Evolutionary conservation across 2,329 filamentous ascomycete genomes (phyloP), one percentile per base, ranked within the genome.

Genomic region (Simplicillium sp.): DNA sequence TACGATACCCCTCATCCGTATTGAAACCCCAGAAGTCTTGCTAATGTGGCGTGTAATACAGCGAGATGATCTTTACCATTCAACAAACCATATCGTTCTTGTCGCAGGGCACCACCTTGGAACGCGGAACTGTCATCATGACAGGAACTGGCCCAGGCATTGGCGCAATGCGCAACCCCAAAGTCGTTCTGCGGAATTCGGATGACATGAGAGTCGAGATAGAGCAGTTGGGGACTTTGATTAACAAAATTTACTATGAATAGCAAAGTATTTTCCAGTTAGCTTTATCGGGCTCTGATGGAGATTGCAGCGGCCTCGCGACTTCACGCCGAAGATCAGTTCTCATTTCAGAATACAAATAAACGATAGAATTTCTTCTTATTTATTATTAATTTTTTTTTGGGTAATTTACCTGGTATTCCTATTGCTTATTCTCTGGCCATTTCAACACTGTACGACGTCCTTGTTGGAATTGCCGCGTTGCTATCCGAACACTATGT

Each of bases 51-150:
- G 11, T n/a, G 11, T 11, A 5, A 34, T 14, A 9, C 2, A 54
- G 48, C 4, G 60, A 66, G 31, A 75, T 78, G 73, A 73, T 80
- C 44, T 81, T 82, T 50, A 64, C 64, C 37, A 65, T 80, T 28
- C 67, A 65, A 37, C 65, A 74, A 57, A 73, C 68, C 7, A 71
- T 82, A 44, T 59, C 72, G 1, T 75, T 77, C 52, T 53, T 80
- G 28, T 76, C 71, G 49, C 68, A 68, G 47, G 77, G 77, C 11
- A 78, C 74, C 11, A 81, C 78, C 2, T 56, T 82, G 38, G 53
- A 77, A 38, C 71, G 71, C 2, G 78, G 77, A 7, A 75, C 80
- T 53, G 37, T 81, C 33, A 77, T 82, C 43, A 78, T 80, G 50
- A 82, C 76, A 6, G 77, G 77, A 44, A 82, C 77, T 60, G 59